phyloP scores from a whole-genome alignment of 2,329 filamentous ascomycete genomes.

The Colletotrichum lupini region DNA sequence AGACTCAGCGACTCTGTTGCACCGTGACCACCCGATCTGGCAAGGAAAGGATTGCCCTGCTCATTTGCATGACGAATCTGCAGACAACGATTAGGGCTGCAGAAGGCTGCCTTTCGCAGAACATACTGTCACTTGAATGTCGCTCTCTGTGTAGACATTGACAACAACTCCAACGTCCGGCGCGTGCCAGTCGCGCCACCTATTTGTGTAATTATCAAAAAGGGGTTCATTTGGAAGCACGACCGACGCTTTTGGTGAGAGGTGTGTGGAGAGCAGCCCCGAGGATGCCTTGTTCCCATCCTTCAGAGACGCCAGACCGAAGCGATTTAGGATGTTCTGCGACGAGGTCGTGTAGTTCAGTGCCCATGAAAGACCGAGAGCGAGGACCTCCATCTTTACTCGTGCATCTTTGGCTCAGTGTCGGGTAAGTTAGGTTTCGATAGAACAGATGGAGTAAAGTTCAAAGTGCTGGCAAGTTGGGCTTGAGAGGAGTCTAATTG shows the following conservation, averaged over 20 bases:
- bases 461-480: background rate
- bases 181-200: constrained; percentile 27
- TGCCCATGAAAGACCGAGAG: constrained; percentile 12
- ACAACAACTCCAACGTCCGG: constrained; percentile 19
- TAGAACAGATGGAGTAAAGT: background rate
- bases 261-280: background rate
- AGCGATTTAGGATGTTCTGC: background rate
- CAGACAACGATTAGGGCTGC: background rate
- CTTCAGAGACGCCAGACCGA: constrained; percentile 1
- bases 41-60: constrained; percentile 14
- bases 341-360: background rate
- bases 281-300: background rate
- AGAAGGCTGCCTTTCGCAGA: background rate
- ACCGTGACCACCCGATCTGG: constrained; percentile 36
- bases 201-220: background rate
- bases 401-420: background rate
- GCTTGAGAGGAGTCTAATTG: background rate
- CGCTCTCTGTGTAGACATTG: constrained; percentile 16
- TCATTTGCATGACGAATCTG: constrained; percentile 19
- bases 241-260: constrained; percentile 8
- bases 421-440: background rate
- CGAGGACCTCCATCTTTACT: constrained; percentile 10
- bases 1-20: constrained; percentile 27
- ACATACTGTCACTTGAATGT: constrained; percentile 22
- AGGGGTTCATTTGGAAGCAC: background rate